phyloP scores from a whole-genome alignment of 768 basidiomycete species.

The Hericium alpestre region DNA sequence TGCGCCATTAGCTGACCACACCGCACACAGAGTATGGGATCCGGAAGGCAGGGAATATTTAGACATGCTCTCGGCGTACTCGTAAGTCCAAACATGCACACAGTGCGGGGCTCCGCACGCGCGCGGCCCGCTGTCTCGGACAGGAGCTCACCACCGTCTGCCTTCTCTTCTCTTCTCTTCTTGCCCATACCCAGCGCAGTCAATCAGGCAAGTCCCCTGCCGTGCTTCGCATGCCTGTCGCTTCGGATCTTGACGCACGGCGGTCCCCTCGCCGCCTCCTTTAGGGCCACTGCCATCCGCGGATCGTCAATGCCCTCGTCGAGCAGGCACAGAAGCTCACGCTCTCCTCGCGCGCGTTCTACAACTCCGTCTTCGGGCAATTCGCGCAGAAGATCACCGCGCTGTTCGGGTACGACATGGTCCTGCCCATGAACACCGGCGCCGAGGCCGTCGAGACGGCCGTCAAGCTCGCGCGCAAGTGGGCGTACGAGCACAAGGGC shows the following conservation, averaged over 20 bases:
- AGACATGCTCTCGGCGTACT: conserved; percentile 97
- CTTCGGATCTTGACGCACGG: background rate
- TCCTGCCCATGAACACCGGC: conserved; percentile 97
- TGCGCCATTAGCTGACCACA: conserved; percentile 6
- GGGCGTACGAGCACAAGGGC: conserved; percentile 87
- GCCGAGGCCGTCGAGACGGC: conserved; percentile 97
- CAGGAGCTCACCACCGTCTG: background rate
- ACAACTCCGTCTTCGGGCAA: conserved; percentile 83
- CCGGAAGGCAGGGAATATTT: conserved; percentile 93
- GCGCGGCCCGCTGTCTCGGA: background rate
- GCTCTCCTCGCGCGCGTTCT: conserved; percentile 91
- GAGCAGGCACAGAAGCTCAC: conserved; percentile 86
- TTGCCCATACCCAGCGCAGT: conserved; percentile 46
- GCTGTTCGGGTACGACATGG: conserved; percentile 89
- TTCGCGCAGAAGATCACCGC: conserved; percentile 79
- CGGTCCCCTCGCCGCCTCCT: background rate
- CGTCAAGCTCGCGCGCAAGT: conserved; percentile 93
- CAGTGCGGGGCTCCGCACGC: background rate
- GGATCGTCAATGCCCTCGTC: conserved; percentile 70
- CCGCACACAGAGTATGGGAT: conserved; percentile 65
- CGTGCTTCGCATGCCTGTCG: background rate
- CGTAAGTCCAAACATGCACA: conserved; percentile 41
- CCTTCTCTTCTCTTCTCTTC: conserved; percentile 2
- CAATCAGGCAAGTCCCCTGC: conserved; percentile 54
- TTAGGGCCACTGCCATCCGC: conserved; percentile 86